Conservation (phyloP, 768 basidiomycete genomes). For the Phaeotremella fagi region DNA sequence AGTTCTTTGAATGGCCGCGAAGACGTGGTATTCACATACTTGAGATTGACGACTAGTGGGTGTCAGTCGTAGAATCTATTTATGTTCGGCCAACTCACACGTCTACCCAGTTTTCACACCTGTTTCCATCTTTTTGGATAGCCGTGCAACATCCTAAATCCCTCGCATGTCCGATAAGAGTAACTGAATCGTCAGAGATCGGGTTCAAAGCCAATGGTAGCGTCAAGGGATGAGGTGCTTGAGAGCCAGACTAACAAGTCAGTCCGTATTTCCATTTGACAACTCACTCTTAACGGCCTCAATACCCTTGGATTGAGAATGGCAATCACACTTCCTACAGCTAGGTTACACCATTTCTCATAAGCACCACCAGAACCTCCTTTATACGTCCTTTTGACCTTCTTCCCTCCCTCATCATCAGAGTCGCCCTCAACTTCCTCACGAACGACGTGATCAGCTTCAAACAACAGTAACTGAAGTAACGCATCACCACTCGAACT, state of each 20-base stretch:
- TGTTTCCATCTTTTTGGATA: conserved; percentile 68
- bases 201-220: conserved; percentile 87
- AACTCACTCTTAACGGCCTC: conserved; percentile 73
- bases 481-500: conserved; percentile 72
- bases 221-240: conserved; percentile 65
- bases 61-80: too few relatives aligned
- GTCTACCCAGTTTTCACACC: conserved; percentile 85
- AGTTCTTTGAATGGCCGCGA: conserved; percentile 67
- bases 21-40: conserved; percentile 88
- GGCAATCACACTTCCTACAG: conserved; percentile 84
- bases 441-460: conserved; percentile 64
- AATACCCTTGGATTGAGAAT: conserved; percentile 81
- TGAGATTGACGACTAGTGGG: conserved; percentile 70
- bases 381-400: conserved; percentile 59
- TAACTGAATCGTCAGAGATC: conserved; percentile 69
- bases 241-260: conserved; percentile 33
- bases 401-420: conserved; percentile 23
- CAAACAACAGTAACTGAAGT: conserved; percentile 78
- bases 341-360: conserved; percentile 71
- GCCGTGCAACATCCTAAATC: conserved; percentile 85
- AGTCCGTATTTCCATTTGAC: background rate
- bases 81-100: conserved; percentile 47
- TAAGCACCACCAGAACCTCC: conserved; percentile 92
- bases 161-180: conserved; percentile 75
- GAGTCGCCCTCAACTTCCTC: conserved; percentile 53